phyloP scores from a whole-genome alignment of 345 rosid genomes.

The Kernera saxatilis region DNA sequence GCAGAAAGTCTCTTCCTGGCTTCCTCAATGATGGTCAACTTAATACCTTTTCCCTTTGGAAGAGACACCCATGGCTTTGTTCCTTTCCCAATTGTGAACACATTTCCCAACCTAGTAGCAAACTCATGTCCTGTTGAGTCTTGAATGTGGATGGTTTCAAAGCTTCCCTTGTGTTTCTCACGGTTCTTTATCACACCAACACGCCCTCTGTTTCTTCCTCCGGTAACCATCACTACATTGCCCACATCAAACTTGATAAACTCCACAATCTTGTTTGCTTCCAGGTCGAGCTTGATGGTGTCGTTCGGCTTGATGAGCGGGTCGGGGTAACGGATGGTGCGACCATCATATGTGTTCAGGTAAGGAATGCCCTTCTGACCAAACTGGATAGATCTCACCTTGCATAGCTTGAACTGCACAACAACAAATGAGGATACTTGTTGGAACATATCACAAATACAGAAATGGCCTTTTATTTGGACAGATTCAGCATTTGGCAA shows the following conservation, averaged over 20 bases:
- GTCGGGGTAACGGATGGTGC: slow-evolving; percentile 26
- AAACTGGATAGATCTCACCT: slow-evolving; percentile 55
- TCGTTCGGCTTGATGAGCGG: slow-evolving; percentile 69
- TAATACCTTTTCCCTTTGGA: slow-evolving; percentile 77
- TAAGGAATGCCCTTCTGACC: slow-evolving; percentile 73
- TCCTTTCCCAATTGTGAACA: slow-evolving; percentile 65
- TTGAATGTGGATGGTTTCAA: slow-evolving; percentile 59
- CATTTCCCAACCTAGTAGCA: slow-evolving; percentile 71
- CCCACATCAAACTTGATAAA: slow-evolving; percentile 77
- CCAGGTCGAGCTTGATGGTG: slow-evolving; percentile 67
- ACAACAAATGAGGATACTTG: slow-evolving; percentile 34
- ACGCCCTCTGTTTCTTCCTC: slow-evolving; percentile 26
- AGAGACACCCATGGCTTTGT: slow-evolving; percentile 72
- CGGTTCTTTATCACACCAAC: slow-evolving; percentile 28
- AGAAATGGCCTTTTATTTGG: background rate
- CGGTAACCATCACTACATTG: slow-evolving; percentile 75
- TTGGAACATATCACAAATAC: background rate
- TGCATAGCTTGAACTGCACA: slow-evolving; percentile 80
- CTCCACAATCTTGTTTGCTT: slow-evolving; percentile 55
- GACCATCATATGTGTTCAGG: slow-evolving; percentile 48
- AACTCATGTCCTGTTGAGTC: slow-evolving; percentile 71
- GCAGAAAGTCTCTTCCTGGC: slow-evolving; percentile 47
- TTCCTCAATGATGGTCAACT: slow-evolving; percentile 45
- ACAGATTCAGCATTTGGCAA: background rate
- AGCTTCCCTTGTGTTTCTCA: slow-evolving; percentile 23